Base-by-base conservation (phyloP, 768 basidiomycete species). In the Boletus fagicola region DNA sequence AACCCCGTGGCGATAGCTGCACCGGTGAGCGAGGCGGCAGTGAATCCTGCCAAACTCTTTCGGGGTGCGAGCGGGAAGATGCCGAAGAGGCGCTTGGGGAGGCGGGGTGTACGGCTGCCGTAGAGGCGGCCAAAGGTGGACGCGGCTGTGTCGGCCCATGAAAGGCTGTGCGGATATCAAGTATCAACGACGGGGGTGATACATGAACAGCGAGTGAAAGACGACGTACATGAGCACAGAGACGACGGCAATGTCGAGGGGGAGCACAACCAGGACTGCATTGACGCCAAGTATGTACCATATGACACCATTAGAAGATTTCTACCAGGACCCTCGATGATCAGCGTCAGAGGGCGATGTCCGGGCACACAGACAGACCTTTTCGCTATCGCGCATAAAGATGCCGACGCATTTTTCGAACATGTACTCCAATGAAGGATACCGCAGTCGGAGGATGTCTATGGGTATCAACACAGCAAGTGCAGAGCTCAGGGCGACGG, bases 121-220 rank as follows among this genome's bases (percentile, higher is more conserved):
- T 83, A 92, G 35, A 92, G 76, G n/a, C 94, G 85, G 44, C 94
- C 94, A 61, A 96, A 77, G 13, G 92, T 95, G 11, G 94, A 96
- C 6, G 94, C 94, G 18, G 93, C 86, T 1, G 94, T 96, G 72
- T 97, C 94, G 0, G 92, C 94, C 94, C 94, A 97, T 33, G 93
- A 94, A 48, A 97, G 84, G 59, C 94, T 96, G 65, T 38, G 35
- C 0, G 22, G 13, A 20, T 24, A 39, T 26, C 16, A 18, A 54
- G 10, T 8, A 20, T 53, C 30, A 51, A 35, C 9, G 28, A 36
- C 4, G 30, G 33, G 9, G 3, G 31, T 39, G 28, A 59, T 3
- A 56, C 3, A 44, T n/a, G 18, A 31, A 20, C 6, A 39, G 28
- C 28, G 39, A 42, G 28, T 35, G n/a, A 2, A 22, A 28, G 40